Conservation (phyloP, 140 eudicot genomes). For the Eryngium alpinum region DNA sequence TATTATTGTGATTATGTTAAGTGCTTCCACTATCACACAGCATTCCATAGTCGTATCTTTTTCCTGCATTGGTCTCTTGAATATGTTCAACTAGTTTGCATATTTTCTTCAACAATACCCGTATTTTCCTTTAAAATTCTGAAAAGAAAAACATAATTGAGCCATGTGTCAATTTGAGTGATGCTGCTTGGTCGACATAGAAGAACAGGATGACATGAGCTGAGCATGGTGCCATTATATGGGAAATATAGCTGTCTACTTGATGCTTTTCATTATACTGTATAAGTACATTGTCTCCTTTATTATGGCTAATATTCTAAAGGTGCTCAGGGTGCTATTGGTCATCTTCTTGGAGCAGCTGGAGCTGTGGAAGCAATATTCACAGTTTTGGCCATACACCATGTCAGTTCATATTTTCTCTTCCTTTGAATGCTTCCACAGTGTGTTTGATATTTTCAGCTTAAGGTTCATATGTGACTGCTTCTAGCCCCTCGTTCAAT, state of each 20-base stretch:
- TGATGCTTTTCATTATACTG: neutral
- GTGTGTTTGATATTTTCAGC: neutral
- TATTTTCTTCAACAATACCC: neutral
- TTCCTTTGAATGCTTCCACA: neutral
- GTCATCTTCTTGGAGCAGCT: constrained; percentile 99
- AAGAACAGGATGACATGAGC: neutral
- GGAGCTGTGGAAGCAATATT: constrained; percentile 98
- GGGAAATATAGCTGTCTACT: neutral
- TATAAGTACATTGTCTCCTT: too few species aligned
- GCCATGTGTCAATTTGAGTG: neutral
- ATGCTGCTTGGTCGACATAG: neutral
- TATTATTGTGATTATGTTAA: neutral
- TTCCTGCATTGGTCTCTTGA: neutral
- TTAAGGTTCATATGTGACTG: neutral
- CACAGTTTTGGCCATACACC: constrained; percentile 64
- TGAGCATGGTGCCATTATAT: neutral
- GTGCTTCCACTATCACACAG: neutral
- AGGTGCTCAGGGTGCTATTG: constrained; percentile 69
- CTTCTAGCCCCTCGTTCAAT: too few species aligned
- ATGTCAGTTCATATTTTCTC: constrained; percentile 32
- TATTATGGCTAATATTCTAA: neutral
- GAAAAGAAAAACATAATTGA: neutral
- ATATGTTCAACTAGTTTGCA: neutral
- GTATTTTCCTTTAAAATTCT: too few species aligned
- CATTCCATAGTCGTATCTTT: neutral